Conservation (phyloP, 768 basidiomycete genomes). For the Pleurotus tuber-regium region DNA sequence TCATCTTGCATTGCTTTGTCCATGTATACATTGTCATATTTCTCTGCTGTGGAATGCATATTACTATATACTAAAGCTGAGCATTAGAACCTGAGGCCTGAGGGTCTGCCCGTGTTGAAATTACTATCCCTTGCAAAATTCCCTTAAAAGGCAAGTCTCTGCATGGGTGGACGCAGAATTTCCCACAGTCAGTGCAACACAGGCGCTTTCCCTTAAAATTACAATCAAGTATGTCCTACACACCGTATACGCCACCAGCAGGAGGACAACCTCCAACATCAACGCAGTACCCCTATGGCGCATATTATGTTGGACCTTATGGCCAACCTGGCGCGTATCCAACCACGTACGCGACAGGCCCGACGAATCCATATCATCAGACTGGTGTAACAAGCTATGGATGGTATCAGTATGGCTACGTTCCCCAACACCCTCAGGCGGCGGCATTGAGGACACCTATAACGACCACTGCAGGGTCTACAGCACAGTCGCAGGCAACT, state of each 20-base stretch:
- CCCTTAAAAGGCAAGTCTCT: too few relatives aligned
- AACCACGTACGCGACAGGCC: conserved; percentile 12
- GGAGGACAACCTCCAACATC: conserved; percentile 2
- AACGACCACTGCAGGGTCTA: conserved; percentile 13
- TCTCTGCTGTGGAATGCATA: conserved; percentile 1
- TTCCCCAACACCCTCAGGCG: conserved; percentile 32
- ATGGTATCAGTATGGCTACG: conserved; percentile 72
- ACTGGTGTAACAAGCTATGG: conserved; percentile 70
- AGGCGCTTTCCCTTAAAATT: background rate
- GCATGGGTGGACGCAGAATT: too few relatives aligned
- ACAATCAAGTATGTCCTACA: conserved; percentile 8
- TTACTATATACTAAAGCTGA: too few relatives aligned
- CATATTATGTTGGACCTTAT: conserved; percentile 5
- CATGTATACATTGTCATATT: conserved; percentile 3
- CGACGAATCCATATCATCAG: conserved; percentile 40
- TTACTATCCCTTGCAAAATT: too few relatives aligned
- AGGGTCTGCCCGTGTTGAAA: too few relatives aligned
- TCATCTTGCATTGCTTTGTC: conserved; percentile 6
- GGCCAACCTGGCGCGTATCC: conserved; percentile 14
- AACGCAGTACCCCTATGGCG: conserved; percentile 5
- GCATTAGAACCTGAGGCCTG: too few relatives aligned
- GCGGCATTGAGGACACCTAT: background rate
- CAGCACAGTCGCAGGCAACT: conserved; percentile 21
- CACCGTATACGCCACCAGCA: background rate
- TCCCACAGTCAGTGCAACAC: too few relatives aligned